Evolutionary conservation across 1,284 basidiomycete genomes (phyloP).

Genomic region (Cutaneotrichosporon spelunceum): DNA sequence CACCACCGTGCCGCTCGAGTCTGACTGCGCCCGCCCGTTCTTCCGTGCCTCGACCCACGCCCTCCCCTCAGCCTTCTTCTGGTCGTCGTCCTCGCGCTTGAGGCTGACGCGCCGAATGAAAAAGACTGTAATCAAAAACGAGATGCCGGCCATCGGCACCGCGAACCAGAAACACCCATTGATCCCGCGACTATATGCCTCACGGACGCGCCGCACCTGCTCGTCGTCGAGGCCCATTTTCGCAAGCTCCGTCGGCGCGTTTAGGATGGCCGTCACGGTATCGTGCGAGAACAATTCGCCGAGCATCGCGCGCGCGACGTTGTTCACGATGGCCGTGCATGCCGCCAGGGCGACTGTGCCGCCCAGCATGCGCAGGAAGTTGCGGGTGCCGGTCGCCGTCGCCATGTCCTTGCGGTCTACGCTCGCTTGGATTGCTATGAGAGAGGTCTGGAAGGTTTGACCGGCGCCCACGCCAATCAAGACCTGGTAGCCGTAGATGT

Average conservation of each 20-base stretch:
- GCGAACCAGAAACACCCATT: slow-evolving; percentile 35
- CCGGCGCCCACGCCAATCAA: slow-evolving; percentile 67
- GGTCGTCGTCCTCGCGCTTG: slow-evolving; percentile 35
- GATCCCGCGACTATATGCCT: slow-evolving; percentile 31
- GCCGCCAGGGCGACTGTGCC: slow-evolving; percentile 27
- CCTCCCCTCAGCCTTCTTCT: slow-evolving; percentile 32
- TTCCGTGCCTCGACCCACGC: slow-evolving; percentile 30
- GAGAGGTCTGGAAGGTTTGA: slow-evolving; percentile 36
- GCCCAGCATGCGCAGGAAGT: slow-evolving; percentile 40
- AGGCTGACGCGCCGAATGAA: slow-evolving; percentile 33
- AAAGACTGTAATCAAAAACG: slow-evolving; percentile 36
- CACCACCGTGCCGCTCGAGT: background rate
- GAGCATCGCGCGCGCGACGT: slow-evolving; percentile 28
- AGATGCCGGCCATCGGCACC: slow-evolving; percentile 32
- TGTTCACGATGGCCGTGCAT: slow-evolving; percentile 33
- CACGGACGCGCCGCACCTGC: slow-evolving; percentile 24
- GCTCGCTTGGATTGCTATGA: slow-evolving; percentile 56
- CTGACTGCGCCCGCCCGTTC: slow-evolving; percentile 8
- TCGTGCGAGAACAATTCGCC: background rate
- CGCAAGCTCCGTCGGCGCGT: slow-evolving; percentile 31
- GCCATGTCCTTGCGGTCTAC: slow-evolving; percentile 38
- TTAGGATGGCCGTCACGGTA: slow-evolving; percentile 19
- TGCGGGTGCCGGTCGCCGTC: slow-evolving; percentile 36
- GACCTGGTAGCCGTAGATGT: slow-evolving; percentile 64
- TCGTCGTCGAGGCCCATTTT: slow-evolving; percentile 17